phyloP scores from a whole-genome alignment of 352 stramenopile genomes.

The Pythium periplocum region DNA sequence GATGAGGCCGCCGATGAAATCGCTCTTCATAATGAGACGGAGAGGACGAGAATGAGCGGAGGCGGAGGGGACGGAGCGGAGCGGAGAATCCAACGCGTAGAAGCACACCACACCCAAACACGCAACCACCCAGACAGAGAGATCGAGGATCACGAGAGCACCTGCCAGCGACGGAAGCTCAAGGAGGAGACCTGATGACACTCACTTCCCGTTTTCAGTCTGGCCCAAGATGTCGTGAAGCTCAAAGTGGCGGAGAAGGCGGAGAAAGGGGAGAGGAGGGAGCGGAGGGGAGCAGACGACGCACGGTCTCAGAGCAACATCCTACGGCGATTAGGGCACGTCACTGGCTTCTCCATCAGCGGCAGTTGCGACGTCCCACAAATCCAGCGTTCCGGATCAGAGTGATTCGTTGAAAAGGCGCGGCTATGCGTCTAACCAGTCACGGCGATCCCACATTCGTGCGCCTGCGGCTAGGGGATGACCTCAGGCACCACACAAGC shows the following conservation, averaged over 20 bases:
- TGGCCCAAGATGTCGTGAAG: too few species aligned
- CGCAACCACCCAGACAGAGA: too few species aligned
- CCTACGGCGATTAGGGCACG: constrained; percentile 3
- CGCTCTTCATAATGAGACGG: constrained; percentile 50
- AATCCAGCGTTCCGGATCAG: too few species aligned
- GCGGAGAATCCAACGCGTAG: neutral
- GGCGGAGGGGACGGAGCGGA: neutral
- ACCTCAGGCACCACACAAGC: too few species aligned
- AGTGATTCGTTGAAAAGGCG: too few species aligned
- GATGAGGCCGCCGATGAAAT: constrained; percentile 75
- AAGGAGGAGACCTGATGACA: too few species aligned
- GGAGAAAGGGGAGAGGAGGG: constrained; percentile 1
- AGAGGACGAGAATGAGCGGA: constrained; percentile 1
- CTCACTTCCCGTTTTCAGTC: too few species aligned
- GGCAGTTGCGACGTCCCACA: too few species aligned
- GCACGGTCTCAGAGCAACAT: neutral
- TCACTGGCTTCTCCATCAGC: constrained; percentile 13
- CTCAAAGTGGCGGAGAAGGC: neutral
- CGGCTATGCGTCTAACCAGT: neutral
- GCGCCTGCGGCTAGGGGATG: too few species aligned
- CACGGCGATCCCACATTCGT: constrained; percentile 3
- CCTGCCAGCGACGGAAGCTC: too few species aligned
- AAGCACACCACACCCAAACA: too few species aligned
- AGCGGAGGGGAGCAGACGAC: neutral
- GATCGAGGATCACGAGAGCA: too few species aligned